Evolutionary conservation across 2,329 filamentous ascomycete genomes (phyloP).

Genomic region (Fusarium vanettenii): DNA sequence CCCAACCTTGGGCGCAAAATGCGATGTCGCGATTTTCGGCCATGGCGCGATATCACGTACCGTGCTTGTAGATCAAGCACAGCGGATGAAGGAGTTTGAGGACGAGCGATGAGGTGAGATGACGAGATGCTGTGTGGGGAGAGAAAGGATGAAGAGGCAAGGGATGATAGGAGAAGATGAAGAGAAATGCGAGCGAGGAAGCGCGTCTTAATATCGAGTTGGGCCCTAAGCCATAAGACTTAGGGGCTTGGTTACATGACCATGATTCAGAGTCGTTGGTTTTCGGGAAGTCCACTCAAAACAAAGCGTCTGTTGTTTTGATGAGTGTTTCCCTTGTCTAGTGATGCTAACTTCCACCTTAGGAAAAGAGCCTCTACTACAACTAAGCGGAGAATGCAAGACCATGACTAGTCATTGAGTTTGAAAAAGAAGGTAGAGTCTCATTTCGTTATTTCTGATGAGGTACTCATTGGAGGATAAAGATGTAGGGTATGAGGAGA

Average conservation of each 20-base stretch:
- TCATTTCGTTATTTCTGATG: background rate
- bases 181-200: background rate
- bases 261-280: background rate
- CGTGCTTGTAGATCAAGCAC: background rate
- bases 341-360: background rate
- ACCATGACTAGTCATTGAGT: fast-evolving
- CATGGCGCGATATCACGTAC: background rate
- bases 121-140: no score
- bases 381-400: background rate
- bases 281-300: fast-evolving
- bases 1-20: background rate
- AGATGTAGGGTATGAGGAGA: background rate
- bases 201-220: background rate
- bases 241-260: background rate
- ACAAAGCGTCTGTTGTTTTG: background rate
- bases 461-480: background rate
- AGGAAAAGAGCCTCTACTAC: background rate
- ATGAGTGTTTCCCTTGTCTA: background rate
- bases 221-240: background rate
- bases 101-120: background rate
- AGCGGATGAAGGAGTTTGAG: background rate
- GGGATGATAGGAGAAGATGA: no score
- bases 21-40: background rate
- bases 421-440: background rate
- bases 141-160: background rate